Conservation (phyloP, 1,284 basidiomycete genomes). For the Cryptococcus wingfieldii region DNA sequence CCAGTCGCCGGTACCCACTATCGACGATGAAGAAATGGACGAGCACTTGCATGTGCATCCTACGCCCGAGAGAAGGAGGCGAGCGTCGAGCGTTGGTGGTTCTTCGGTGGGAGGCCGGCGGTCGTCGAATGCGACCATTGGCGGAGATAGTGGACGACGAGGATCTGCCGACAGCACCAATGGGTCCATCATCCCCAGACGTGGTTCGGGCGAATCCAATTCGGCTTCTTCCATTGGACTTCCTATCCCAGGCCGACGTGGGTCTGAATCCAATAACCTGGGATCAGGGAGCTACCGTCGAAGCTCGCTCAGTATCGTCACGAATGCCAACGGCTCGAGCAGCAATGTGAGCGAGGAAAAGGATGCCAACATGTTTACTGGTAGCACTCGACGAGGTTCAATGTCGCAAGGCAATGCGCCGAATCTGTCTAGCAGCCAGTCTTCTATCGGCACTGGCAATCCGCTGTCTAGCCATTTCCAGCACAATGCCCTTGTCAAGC, state of each 20-base stretch:
- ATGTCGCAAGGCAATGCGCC: not conserved
- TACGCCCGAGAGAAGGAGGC: constrained; percentile 36
- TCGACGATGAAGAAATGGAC: constrained; percentile 39
- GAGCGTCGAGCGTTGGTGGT: constrained; percentile 23
- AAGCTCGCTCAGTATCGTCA: constrained; percentile 12
- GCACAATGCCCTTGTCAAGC: constrained; percentile 51
- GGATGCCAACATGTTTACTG: constrained; percentile 37
- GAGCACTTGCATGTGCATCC: constrained; percentile 49
- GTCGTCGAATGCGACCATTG: constrained; percentile 7
- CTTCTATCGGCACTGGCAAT: constrained; percentile 5
- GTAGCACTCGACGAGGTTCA: constrained; percentile 4
- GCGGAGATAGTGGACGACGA: constrained; percentile 4
- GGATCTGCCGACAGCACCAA: constrained; percentile 9
- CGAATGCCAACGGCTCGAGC: constrained; percentile 4
- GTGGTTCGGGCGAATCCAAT: constrained; percentile 1
- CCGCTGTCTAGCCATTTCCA: constrained; percentile 41
- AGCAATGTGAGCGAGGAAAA: constrained; percentile 24
- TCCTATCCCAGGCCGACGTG: constrained; percentile 1
- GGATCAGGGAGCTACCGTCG: constrained; percentile 2
- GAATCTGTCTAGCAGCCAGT: constrained; percentile 1
- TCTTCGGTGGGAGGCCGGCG: not conserved
- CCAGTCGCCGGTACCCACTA: constrained; percentile 28
- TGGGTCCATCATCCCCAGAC: not conserved
- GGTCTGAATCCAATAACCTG: constrained; percentile 7
- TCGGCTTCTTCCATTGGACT: not conserved